Percentiles rank a stretch among this genome's conserved stretches.
Evolutionary conservation across 106 monocot species (phyloP).

Genomic region (Amphibolis antarctica): DNA sequence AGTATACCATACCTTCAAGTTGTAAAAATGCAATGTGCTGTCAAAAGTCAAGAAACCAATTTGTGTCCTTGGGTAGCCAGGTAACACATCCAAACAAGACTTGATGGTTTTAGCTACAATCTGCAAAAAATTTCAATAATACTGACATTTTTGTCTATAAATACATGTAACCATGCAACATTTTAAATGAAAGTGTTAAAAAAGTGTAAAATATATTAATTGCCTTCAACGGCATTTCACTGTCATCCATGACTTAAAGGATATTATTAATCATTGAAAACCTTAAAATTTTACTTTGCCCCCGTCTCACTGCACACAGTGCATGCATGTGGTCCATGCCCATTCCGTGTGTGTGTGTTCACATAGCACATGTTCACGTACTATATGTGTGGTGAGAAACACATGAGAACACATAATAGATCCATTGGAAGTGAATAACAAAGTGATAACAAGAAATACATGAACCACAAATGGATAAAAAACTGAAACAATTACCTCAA

Average conservation of each 20-base stretch:
- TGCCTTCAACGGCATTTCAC: no score
- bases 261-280: no score
- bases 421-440: background rate
- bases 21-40: conserved; percentile 92
- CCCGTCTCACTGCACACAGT: no score
- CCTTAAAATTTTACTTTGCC: no score
- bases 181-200: no score
- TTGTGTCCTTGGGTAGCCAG: conserved; percentile 85
- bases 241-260: no score
- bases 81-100: conserved; percentile 82
- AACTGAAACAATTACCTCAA: conserved; percentile 51
- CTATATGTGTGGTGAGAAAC: no score
- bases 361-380: no score
- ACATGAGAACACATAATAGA: no score
- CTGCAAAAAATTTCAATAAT: conserved; percentile 25
- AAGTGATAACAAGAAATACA: background rate
- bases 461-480: background rate
- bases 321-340: no score
- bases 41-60: conserved; percentile 98
- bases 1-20: conserved; percentile 58
- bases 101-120: conserved; percentile 79
- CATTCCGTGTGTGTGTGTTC: no score
- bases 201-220: no score
- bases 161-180: background rate
- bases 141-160: background rate